Conservation (phyloP, 768 basidiomycete species). For the Leccinum rimulosum region DNA sequence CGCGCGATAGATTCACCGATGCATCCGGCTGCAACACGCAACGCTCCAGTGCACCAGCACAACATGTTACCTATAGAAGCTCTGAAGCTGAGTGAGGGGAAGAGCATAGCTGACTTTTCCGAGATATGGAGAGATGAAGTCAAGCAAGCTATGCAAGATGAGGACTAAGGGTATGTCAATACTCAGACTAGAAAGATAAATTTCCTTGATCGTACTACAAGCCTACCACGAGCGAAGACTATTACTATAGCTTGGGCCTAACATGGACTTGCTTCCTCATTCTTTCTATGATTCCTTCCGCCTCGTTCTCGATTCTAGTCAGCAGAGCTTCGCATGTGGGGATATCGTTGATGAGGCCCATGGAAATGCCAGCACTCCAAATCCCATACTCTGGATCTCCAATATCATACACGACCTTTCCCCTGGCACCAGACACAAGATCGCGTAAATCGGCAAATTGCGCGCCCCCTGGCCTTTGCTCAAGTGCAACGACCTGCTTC, state of each 20-base stretch:
- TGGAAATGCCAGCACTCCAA: slow-evolving; percentile 67
- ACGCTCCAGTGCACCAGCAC: slow-evolving; percentile 74
- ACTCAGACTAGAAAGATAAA: background rate
- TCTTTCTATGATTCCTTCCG: slow-evolving; percentile 60
- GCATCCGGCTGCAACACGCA: slow-evolving; percentile 66
- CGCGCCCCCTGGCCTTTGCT: slow-evolving; percentile 76
- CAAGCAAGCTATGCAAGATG: slow-evolving; percentile 29
- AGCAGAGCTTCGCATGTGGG: slow-evolving; percentile 78
- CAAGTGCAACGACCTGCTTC: slow-evolving; percentile 80
- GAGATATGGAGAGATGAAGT: slow-evolving; percentile 60
- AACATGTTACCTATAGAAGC: slow-evolving; percentile 94
- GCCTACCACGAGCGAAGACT: background rate
- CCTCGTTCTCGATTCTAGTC: slow-evolving; percentile 67
- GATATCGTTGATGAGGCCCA: slow-evolving; percentile 80
- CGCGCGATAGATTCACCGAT: slow-evolving; percentile 70
- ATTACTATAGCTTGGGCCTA: slow-evolving; percentile 22
- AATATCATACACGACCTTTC: slow-evolving; percentile 71
- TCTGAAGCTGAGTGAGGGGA: slow-evolving; percentile 72
- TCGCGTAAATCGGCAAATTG: slow-evolving; percentile 85
- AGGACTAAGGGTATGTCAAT: background rate
- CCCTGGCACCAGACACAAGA: slow-evolving; percentile 69
- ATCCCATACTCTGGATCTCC: slow-evolving; percentile 89
- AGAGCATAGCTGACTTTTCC: slow-evolving; percentile 70
- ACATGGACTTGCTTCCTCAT: slow-evolving; percentile 32
- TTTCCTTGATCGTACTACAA: background rate